Conservation (phyloP, 1,284 basidiomycete genomes). For the Lentinus polychrous region DNA sequence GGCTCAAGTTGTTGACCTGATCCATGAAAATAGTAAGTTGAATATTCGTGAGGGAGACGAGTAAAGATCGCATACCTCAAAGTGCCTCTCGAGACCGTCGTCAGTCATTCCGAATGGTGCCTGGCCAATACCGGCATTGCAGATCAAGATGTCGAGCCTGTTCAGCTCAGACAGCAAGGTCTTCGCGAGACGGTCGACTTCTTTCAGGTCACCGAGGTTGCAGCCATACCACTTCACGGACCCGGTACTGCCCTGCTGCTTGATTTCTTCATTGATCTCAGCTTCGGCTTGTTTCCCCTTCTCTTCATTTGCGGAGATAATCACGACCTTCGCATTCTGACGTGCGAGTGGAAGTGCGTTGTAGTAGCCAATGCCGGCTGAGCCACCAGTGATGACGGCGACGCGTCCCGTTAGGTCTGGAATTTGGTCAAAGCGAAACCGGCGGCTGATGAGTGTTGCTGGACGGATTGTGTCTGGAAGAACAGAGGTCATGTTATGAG, state of each 20-base stretch:
- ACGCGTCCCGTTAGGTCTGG: constrained; percentile 23
- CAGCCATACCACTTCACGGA: constrained; percentile 21
- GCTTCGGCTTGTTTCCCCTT: constrained; percentile 25
- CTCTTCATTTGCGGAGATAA: constrained; percentile 22
- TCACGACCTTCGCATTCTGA: constrained; percentile 21
- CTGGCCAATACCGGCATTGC: constrained; percentile 26
- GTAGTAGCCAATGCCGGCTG: constrained; percentile 23
- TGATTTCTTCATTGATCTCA: constrained; percentile 40
- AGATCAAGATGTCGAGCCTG: constrained; percentile 24
- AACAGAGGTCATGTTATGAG: not conserved
- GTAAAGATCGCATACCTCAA: constrained; percentile 12
- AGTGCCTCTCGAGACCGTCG: constrained; percentile 25
- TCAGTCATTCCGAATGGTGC: constrained; percentile 22
- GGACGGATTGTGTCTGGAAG: constrained; percentile 13
- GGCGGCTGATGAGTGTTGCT: constrained; percentile 16
- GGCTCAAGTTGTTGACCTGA: constrained; percentile 26
- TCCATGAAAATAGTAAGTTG: not conserved
- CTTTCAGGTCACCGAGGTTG: constrained; percentile 20
- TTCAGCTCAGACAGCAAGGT: constrained; percentile 18
- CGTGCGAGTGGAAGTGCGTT: constrained; percentile 22
- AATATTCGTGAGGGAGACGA: not conserved
- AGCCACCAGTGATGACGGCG: constrained; percentile 25
- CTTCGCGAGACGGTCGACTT: constrained; percentile 21
- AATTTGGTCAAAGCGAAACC: constrained; percentile 21
- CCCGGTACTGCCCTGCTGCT: constrained; percentile 60